Evolutionary conservation across 306 rosid species (phyloP), one percentile per base, ranked within the genome.

Genomic region (Rosa lucieae): DNA sequence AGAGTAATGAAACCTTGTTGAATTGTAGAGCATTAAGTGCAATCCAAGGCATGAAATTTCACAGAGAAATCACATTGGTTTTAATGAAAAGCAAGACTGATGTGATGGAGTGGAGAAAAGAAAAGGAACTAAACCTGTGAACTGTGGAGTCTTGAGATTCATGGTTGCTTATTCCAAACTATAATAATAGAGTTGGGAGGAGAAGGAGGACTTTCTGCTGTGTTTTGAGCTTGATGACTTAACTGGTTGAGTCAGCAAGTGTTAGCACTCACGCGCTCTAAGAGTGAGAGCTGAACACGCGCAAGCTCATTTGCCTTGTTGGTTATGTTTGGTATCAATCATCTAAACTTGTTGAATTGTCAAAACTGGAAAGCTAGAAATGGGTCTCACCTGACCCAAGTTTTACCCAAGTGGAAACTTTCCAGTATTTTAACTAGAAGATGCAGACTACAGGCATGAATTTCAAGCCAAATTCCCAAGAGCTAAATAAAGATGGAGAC

Each of bases 201-300:
- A 20, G 20, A 5, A 26, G 68, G 43, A 40, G 74, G 52, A 42
- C 68, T 40, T 44, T 73, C 74, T 42, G 78, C 70, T 35, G 10
- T 58, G 18, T 39, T 81, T 81, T 59, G 44, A 46, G 55, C 52
- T 15, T 4, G 26, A 76, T 76, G 79, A 47, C 79, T 76, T 3
- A 65, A 39, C 26, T 10, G 20, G 70, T n/a, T 20, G 32, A 21
- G 70, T 37, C 61, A 62, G 20, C 58, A 55, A 40, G 29, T 32
- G 62, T 29, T 32, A 32, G 3, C 18, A 18, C 56, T 68, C 52
- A 81, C 77, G 83, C 76, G 79, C 70, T 39, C 32, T 6, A 7
- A 7, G 32, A 63, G 20, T 1, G 10, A 23, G 67, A 43, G 35
- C 10, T 48, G 0, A 1, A 69, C 67, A 55, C 74, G 81, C 67